Conservation (phyloP, 164 flowering plant genomes). For the Vitis labrusca region DNA sequence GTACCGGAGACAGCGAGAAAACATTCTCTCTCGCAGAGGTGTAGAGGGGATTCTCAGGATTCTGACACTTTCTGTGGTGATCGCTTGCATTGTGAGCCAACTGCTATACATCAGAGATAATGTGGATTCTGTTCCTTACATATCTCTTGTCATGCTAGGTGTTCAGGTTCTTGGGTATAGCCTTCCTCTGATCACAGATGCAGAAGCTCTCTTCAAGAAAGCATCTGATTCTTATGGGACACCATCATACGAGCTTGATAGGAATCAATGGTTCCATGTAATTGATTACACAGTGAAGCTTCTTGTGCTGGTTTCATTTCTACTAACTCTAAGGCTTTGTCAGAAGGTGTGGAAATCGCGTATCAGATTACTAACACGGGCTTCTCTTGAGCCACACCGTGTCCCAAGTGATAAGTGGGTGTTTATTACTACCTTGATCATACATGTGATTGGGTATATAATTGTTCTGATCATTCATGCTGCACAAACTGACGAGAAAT, state of each 20-base stretch:
- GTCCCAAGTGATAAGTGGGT: constrained; percentile 75
- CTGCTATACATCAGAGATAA: constrained; percentile 53
- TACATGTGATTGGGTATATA: constrained; percentile 62
- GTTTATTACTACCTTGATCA: constrained; percentile 34
- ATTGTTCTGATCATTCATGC: constrained; percentile 49
- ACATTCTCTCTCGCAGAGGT: constrained; percentile 66
- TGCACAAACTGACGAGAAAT: constrained; percentile 29
- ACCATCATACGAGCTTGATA: constrained; percentile 45
- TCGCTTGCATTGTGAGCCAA: constrained; percentile 64
- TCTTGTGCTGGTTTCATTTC: constrained; percentile 62
- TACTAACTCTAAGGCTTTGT: constrained; percentile 63
- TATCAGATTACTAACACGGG: constrained; percentile 49
- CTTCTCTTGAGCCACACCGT: constrained; percentile 62
- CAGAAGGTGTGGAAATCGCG: constrained; percentile 93
- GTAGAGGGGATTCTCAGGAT: constrained; percentile 75
- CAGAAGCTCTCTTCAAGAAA: constrained; percentile 59
- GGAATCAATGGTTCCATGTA: constrained; percentile 43
- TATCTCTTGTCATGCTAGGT: constrained; percentile 81
- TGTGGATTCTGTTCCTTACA: constrained; percentile 61
- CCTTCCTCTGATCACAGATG: constrained; percentile 76
- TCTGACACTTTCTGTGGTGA: constrained; percentile 67
- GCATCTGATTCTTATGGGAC: constrained; percentile 42
- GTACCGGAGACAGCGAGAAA: constrained; percentile 73
- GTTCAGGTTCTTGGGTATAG: constrained; percentile 83
- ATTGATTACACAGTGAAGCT: constrained; percentile 66